Conservation (phyloP, 208 protist genomes). For the Porcisia deanei region DNA sequence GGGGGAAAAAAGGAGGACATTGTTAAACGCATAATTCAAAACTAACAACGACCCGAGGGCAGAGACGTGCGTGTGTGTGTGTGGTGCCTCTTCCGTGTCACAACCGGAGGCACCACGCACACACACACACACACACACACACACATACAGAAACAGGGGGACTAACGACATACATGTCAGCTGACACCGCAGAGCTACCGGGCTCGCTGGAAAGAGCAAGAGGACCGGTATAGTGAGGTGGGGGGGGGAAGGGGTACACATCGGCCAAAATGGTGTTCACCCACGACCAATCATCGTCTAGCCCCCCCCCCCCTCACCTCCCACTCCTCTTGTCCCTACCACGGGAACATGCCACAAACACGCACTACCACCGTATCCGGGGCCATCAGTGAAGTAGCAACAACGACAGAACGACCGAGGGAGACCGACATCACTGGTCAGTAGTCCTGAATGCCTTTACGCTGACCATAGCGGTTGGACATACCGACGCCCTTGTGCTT, state of each 20-base stretch:
- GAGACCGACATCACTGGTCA: background rate
- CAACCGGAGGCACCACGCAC: background rate
- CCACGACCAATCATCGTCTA: background rate
- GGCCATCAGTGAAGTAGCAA: background rate
- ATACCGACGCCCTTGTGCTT: constrained; percentile 56
- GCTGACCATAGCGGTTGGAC: constrained; percentile 62
- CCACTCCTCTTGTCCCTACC: background rate
- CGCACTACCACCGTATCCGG: background rate
- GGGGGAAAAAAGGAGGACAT: background rate
- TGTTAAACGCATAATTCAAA: background rate
- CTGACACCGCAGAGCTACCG: background rate
- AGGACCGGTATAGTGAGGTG: background rate
- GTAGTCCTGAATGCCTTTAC: constrained; percentile 69
- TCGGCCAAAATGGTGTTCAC: background rate
- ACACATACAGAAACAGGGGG: background rate
- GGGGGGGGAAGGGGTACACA: background rate
- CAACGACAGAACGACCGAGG: background rate
- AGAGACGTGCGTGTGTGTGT: no score
- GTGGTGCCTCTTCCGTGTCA: no score
- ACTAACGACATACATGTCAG: background rate
- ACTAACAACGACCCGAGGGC: no score
- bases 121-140: background rate
- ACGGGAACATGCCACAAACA: background rate
- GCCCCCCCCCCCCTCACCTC: background rate
- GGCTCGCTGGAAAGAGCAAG: background rate